Evolutionary conservation across 106 monocot species (phyloP).

Genomic region (Apostasia ramifera): DNA sequence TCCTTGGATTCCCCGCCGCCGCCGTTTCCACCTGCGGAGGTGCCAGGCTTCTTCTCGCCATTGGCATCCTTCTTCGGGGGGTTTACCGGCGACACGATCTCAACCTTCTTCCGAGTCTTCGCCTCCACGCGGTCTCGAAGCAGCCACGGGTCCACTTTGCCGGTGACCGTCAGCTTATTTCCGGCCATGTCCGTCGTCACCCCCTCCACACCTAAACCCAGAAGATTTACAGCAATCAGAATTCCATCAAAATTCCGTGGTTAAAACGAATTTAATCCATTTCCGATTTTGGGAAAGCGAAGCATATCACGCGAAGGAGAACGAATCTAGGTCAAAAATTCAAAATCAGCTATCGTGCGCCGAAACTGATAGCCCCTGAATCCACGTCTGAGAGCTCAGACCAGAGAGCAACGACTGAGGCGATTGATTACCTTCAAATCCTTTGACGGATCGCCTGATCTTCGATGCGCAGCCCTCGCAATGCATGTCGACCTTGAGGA

Average conservation of each 20-base stretch:
- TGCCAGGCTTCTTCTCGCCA: background rate
- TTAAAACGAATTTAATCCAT: background rate
- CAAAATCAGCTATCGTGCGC: background rate
- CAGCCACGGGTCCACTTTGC: conserved; percentile 51
- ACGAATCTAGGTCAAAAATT: too few relatives aligned
- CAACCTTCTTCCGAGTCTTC: conserved; percentile 46
- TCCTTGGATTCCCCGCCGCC: background rate
- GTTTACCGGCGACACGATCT: conserved; percentile 32
- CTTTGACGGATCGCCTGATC: conserved; percentile 30
- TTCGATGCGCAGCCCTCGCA: conserved; percentile 61
- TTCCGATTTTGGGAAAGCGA: background rate
- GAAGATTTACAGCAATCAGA: background rate
- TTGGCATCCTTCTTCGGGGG: conserved; percentile 8
- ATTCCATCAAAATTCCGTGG: too few relatives aligned
- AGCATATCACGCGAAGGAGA: background rate
- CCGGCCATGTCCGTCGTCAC: conserved; percentile 24
- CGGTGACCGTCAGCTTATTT: conserved; percentile 43
- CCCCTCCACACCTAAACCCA: conserved; percentile 24
- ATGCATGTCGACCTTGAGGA: conserved; percentile 55
- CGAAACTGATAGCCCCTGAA: background rate
- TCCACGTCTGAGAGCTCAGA: background rate
- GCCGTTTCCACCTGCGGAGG: background rate
- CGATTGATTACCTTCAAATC: conserved; percentile 31
- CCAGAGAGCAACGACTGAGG: background rate
- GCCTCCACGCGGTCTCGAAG: conserved; percentile 31